Conservation (phyloP, 2,329 filamentous ascomycete genomes). For the Colletotrichum scovillei region DNA sequence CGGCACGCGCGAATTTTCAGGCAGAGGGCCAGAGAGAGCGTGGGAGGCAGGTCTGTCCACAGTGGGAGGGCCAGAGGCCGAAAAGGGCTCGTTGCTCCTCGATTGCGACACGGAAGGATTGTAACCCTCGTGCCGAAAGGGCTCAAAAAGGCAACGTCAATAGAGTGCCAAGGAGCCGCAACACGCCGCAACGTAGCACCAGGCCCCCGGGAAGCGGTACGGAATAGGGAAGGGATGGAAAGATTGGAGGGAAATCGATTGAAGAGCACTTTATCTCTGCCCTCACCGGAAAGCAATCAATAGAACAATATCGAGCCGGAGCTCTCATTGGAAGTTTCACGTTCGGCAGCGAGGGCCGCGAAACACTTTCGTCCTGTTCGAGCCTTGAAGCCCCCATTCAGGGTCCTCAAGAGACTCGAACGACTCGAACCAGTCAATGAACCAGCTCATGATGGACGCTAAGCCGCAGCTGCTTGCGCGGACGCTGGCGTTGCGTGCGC, state of each 20-base stretch:
- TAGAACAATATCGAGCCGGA: not conserved
- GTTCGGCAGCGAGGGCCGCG: too few relatives aligned
- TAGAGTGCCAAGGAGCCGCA: not conserved
- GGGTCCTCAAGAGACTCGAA: too few relatives aligned
- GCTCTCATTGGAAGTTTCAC: not conserved
- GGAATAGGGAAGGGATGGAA: not conserved
- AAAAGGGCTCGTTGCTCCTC: not conserved
- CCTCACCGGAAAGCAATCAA: not conserved
- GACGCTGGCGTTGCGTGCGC: not conserved
- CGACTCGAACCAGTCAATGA: not conserved
- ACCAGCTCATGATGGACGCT: conserved; percentile 2
- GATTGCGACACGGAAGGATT: not conserved
- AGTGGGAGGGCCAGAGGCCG: not conserved
- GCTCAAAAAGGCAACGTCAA: not conserved
- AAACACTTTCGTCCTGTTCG: not conserved
- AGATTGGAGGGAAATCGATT: not conserved
- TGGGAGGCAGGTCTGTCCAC: too few relatives aligned
- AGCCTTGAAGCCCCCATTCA: not conserved
- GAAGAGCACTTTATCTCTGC: not conserved
- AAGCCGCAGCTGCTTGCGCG: conserved; percentile 21
- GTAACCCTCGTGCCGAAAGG: not conserved
- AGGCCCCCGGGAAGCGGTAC: not conserved
- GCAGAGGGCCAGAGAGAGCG: not conserved
- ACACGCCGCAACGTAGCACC: conserved; percentile 1
- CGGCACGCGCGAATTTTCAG: not conserved